A percentile compares a stretch with the other conserved stretches of the same genome.
Conservation (phyloP, 257 asterid species). For the Coffea canephora region DNA sequence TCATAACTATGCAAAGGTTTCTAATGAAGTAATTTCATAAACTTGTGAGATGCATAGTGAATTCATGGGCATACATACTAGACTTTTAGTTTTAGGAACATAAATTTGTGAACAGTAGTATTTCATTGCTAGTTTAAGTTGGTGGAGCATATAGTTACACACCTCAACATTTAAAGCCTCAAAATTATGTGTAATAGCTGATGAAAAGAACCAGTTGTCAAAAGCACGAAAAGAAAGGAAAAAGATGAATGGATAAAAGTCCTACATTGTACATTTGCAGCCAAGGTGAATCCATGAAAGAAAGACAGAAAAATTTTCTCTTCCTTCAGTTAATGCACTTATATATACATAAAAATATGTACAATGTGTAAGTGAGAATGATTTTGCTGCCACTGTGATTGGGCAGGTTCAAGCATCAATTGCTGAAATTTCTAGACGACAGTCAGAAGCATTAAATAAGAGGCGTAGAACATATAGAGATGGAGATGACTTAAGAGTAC, state of each 20-base stretch:
- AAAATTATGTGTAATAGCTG: not conserved
- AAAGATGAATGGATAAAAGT: not conserved
- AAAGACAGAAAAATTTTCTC: not conserved
- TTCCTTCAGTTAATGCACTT: not conserved
- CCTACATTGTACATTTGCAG: not conserved
- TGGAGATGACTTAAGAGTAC: conserved; percentile 15
- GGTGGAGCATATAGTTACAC: not conserved
- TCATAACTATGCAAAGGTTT: not conserved
- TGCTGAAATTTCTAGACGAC: conserved; percentile 36
- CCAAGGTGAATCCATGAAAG: no score
- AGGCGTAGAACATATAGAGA: conserved; percentile 33
- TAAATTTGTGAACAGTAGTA: not conserved
- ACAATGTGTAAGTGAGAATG: not conserved
- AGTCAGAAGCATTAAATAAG: conserved; percentile 39
- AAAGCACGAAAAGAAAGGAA: no score
- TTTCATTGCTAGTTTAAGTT: not conserved
- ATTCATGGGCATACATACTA: not conserved
- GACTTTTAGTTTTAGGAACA: not conserved
- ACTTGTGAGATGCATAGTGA: not conserved
- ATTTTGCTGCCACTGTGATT: conserved; percentile 1
- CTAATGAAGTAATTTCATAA: not conserved
- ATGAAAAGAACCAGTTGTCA: no score
- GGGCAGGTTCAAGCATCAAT: conserved; percentile 44
- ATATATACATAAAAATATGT: not conserved
- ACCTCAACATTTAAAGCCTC: not conserved